A percentile compares a stretch with the other conserved stretches of the same genome.
Evolutionary conservation across 768 basidiomycete genomes (phyloP).

Genomic region (Boletales sp.): DNA sequence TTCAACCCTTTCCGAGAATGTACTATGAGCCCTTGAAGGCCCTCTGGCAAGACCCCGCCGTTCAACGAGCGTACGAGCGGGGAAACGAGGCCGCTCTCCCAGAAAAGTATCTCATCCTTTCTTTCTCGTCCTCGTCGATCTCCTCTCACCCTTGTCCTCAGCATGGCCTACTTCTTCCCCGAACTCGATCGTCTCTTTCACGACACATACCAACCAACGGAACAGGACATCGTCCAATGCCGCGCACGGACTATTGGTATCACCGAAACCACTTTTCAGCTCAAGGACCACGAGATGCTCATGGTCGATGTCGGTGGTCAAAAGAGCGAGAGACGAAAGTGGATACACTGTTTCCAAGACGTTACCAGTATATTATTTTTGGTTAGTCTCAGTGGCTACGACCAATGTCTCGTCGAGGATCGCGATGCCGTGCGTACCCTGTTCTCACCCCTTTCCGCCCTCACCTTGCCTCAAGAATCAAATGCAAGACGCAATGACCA

Average conservation of each 20-base stretch:
- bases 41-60: slow-evolving; percentile 75
- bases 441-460: background rate
- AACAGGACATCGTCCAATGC: slow-evolving; percentile 86
- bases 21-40: slow-evolving; percentile 64
- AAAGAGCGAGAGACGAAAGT: slow-evolving; percentile 89
- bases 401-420: slow-evolving; percentile 92
- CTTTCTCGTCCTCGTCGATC: background rate
- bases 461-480: slow-evolving; percentile 60
- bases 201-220: slow-evolving; percentile 65
- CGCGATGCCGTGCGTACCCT: slow-evolving; percentile 69
- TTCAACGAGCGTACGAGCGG: slow-evolving; percentile 72
- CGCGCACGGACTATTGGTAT: slow-evolving; percentile 89
- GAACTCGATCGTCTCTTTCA: slow-evolving; percentile 78
- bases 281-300: slow-evolving; percentile 78
- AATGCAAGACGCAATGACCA: slow-evolving; percentile 99
- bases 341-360: slow-evolving; percentile 95
- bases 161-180: slow-evolving; percentile 73
- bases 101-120: slow-evolving; percentile 63
- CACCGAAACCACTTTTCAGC: slow-evolving; percentile 79
- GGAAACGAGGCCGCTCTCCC: slow-evolving; percentile 91
- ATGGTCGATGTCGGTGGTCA: slow-evolving; percentile 96
- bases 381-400: slow-evolving; percentile 89
- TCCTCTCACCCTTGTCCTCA: slow-evolving; percentile 24
- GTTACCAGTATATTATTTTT: slow-evolving; percentile 91
- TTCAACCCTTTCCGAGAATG: slow-evolving; percentile 69